Evolutionary conservation across 2,329 filamentous ascomycete genomes (phyloP), one percentile per base, ranked within the genome.

Genomic region (Colletotrichum karsti): DNA sequence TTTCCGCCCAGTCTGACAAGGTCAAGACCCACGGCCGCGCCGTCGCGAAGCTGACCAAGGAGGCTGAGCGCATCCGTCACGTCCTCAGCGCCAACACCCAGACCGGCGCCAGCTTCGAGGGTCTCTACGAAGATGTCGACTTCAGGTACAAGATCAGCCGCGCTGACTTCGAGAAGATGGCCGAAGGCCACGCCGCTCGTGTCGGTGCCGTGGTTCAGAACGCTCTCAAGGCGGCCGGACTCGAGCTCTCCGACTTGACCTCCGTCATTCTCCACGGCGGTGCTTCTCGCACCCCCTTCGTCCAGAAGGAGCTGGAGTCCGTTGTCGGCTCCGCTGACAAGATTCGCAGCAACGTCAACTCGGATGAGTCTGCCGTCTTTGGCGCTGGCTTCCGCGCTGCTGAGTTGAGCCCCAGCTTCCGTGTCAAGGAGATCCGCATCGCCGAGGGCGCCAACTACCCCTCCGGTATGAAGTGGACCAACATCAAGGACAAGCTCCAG

Each of bases 301-400:
- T 99, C 10, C 95, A 98, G 79, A 95, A 91, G 80, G 88, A 92
- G 74, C 89, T 99, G 15, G 94, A 98, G 81, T 88, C 90, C 69
- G 80, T 93, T 46, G 88, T 91, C 56, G 92, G 93, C 39, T 88
- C 87, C 18, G 81, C 90, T 7, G 90, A 92, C 57, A 98, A 97
- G 84, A 86, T 99, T 67, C 92, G 94, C 71, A 92, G 91, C 76
- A 99, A 97, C 74, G 96, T 99, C 77, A 99, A 99, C 82, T 93
- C 95, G 10, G 96, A 99, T 75, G 96, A 99, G 81, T 92, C 96
- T 24, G 96, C 96, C 56, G 96, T 97, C 9, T 97, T 98, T 79
- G 96, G 96, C 74, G 95, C 96, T 62, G 95, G 92, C 28, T 98
- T 99, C 86, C 93, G 95, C 77, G 96, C 93, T 56, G 96, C 96